Evolutionary conservation across 768 basidiomycete species (phyloP).

Genomic region (Amanita jacksonii): DNA sequence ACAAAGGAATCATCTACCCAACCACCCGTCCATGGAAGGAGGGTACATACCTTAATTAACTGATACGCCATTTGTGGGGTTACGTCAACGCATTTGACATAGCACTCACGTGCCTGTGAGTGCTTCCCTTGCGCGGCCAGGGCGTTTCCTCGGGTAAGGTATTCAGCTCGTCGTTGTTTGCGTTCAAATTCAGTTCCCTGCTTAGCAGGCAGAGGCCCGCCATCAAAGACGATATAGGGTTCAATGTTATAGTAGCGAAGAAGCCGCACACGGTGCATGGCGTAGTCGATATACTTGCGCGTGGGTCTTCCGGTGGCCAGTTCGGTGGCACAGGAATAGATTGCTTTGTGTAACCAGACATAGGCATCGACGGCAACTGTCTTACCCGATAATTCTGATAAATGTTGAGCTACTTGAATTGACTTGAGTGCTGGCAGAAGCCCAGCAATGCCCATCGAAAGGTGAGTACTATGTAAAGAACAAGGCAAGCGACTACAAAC

Average conservation of each 20-base stretch:
- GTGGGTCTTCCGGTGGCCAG: constrained; percentile 79
- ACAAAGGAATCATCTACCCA: too few relatives aligned
- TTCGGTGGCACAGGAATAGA: constrained; percentile 85
- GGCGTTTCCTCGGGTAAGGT: constrained; percentile 61
- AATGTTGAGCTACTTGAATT: constrained; percentile 69
- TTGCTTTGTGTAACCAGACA: constrained; percentile 87
- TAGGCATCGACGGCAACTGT: constrained; percentile 92
- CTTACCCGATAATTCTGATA: constrained; percentile 77
- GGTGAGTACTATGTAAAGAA: background rate
- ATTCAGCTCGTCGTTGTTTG: constrained; percentile 66
- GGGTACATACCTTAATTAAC: constrained; percentile 71
- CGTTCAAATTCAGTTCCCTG: constrained; percentile 79
- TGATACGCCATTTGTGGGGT: constrained; percentile 98
- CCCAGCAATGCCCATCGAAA: constrained; percentile 82
- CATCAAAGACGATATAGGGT: constrained; percentile 94
- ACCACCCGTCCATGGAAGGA: background rate
- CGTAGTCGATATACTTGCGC: constrained; percentile 93
- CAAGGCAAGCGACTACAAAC: constrained; percentile 3
- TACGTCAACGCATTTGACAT: constrained; percentile 87
- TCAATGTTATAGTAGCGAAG: constrained; percentile 75
- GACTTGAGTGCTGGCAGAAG: constrained; percentile 85
- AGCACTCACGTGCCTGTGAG: constrained; percentile 77
- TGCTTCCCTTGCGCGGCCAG: constrained; percentile 72
- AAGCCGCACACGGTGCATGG: constrained; percentile 86
- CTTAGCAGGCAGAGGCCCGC: constrained; percentile 93